Conservation (phyloP, 2,329 filamentous ascomycete species). For the Pseudogymnoascus sp. region DNA sequence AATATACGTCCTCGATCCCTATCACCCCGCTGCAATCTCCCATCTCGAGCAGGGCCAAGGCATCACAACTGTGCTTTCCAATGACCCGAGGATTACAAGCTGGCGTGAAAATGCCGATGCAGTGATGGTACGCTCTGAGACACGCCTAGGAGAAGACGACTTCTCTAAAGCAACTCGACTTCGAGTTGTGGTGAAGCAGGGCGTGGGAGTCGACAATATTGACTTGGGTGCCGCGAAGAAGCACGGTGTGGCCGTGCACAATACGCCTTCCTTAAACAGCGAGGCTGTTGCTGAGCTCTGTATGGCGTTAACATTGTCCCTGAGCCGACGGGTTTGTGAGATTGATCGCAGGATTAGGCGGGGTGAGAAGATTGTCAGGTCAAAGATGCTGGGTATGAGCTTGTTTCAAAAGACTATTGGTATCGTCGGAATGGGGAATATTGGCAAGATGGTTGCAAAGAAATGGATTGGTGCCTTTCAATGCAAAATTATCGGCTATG, state of each 20-base stretch:
- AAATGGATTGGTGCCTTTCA: constrained; percentile 31
- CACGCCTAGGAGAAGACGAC: constrained; percentile 9
- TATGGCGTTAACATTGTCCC: constrained; percentile 24
- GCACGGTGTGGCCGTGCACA: constrained; percentile 30
- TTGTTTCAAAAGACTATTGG: constrained; percentile 30
- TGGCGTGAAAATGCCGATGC: constrained; percentile 22
- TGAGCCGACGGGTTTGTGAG: too few species aligned
- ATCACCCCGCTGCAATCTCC: constrained; percentile 25
- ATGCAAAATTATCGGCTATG: constrained; percentile 29
- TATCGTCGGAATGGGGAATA: constrained; percentile 34
- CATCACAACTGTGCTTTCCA: constrained; percentile 19
- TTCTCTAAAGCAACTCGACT: constrained; percentile 18
- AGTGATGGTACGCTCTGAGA: constrained; percentile 17
- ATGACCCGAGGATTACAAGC: constrained; percentile 15
- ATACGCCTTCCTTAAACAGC: constrained; percentile 32
- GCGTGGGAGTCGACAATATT: constrained; percentile 33
- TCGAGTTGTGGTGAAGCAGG: constrained; percentile 28
- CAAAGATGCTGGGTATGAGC: constrained; percentile 24
- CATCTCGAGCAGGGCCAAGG: constrained; percentile 15
- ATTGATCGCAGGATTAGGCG: constrained; percentile 28
- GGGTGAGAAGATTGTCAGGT: constrained; percentile 10
- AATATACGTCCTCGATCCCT: constrained; percentile 22
- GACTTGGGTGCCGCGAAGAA: constrained; percentile 30
- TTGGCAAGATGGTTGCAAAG: constrained; percentile 29
- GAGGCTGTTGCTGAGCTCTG: constrained; percentile 31